Evolutionary conservation across 1,284 basidiomycete species (phyloP).

Genomic region (Ganoderma leucocontextum): DNA sequence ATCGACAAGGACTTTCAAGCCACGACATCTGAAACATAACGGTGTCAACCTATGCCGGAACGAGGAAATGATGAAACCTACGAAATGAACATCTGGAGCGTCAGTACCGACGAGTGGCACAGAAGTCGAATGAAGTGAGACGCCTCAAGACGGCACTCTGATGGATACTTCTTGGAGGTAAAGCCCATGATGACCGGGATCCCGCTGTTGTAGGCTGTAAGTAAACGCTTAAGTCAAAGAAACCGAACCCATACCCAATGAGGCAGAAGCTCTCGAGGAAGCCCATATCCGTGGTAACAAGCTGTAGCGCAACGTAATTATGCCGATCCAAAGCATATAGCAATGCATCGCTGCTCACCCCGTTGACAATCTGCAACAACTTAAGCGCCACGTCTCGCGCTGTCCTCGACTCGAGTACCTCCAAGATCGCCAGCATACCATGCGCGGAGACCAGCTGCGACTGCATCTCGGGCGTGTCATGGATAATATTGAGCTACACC

Average conservation of each 20-base stretch:
- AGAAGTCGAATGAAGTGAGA: constrained; percentile 94
- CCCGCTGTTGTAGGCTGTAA: constrained; percentile 56
- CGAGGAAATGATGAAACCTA: constrained; percentile 49
- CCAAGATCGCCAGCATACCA: constrained; percentile 93
- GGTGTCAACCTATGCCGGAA: constrained; percentile 8
- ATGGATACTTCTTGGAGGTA: constrained; percentile 93
- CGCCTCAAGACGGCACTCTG: constrained; percentile 94
- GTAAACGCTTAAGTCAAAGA: background rate
- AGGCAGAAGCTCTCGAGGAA: constrained; percentile 96
- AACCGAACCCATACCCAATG: constrained; percentile 70
- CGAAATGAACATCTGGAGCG: constrained; percentile 98
- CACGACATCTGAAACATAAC: constrained; percentile 77
- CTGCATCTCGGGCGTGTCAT: constrained; percentile 90
- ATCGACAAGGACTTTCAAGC: constrained; percentile 92
- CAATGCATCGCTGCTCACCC: constrained; percentile 58
- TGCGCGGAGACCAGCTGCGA: constrained; percentile 90
- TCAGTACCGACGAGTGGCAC: constrained; percentile 92
- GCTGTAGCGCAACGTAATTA: constrained; percentile 52
- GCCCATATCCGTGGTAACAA: constrained; percentile 86
- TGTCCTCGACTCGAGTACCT: constrained; percentile 87
- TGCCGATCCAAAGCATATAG: constrained; percentile 3
- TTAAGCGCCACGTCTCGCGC: constrained; percentile 87
- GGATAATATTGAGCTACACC: constrained; percentile 76
- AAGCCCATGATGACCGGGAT: constrained; percentile 95
- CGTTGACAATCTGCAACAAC: constrained; percentile 89